Conservation (phyloP, 2,329 filamentous ascomycete genomes). For the Scytalidium sp. region DNA sequence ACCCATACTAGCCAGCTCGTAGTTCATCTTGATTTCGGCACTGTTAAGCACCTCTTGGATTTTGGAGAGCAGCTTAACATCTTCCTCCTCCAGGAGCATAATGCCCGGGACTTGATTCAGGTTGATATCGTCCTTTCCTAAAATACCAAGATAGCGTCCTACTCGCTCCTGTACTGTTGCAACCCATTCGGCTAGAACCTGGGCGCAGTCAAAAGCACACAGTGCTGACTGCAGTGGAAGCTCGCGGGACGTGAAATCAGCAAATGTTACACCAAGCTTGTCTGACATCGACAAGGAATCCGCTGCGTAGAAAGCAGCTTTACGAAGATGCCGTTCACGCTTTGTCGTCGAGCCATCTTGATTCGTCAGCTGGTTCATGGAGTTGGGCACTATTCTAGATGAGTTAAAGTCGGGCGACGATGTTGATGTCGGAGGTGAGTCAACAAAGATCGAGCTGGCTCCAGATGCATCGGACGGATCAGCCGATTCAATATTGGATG, state of each 20-base stretch:
- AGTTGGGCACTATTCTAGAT: constrained; percentile 18
- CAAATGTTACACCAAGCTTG: constrained; percentile 80
- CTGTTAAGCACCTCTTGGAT: constrained; percentile 74
- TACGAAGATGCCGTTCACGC: constrained; percentile 83
- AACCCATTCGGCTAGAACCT: constrained; percentile 92
- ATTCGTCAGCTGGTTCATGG: constrained; percentile 22
- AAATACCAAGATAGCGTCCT: constrained; percentile 81
- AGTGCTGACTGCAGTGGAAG: constrained; percentile 87
- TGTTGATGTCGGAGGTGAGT: constrained; percentile 50
- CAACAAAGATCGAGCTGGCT: constrained; percentile 42
- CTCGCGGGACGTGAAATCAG: constrained; percentile 79
- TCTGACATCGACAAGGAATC: constrained; percentile 88
- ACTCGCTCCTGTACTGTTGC: constrained; percentile 91
- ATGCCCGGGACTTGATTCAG: constrained; percentile 77
- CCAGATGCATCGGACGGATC: constrained; percentile 43
- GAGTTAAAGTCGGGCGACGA: constrained; percentile 39
- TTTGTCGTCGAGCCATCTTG: constrained; percentile 53
- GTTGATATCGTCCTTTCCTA: constrained; percentile 81
- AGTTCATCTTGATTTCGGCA: constrained; percentile 76
- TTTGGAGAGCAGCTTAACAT: constrained; percentile 80
- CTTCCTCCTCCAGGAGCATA: constrained; percentile 89
- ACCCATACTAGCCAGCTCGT: constrained; percentile 51
- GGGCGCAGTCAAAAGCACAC: constrained; percentile 90
- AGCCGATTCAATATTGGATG: constrained; percentile 35
- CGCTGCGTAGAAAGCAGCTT: constrained; percentile 92